phyloP scores from a whole-genome alignment of 768 basidiomycete species.

The Hericium coralloides region DNA sequence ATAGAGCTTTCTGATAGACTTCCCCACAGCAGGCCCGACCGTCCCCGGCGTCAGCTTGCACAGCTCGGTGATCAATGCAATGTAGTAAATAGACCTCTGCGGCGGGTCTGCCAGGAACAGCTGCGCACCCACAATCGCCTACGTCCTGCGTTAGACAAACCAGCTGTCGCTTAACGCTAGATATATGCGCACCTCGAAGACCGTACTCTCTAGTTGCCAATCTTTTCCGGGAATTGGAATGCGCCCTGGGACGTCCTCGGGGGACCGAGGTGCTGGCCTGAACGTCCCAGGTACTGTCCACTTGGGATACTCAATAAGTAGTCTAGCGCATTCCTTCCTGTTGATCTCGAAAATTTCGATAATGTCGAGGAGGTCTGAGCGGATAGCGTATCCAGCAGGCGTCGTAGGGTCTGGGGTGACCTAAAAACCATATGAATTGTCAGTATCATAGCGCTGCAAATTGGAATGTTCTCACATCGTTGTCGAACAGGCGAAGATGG shows the following conservation, averaged over 20 bases:
- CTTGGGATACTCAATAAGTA: conserved; percentile 78
- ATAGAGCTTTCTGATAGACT: conserved; percentile 87
- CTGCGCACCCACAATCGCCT: conserved; percentile 68
- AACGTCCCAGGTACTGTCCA: conserved; percentile 83
- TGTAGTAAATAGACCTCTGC: conserved; percentile 78
- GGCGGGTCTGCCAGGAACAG: conserved; percentile 72
- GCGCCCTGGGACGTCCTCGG: conserved; percentile 35
- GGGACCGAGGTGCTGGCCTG: conserved; percentile 63
- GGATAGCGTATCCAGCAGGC: conserved; percentile 72
- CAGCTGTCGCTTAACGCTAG: neutral
- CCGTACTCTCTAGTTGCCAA: conserved; percentile 83
- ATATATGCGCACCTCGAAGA: conserved; percentile 60
- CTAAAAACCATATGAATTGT: conserved; percentile 28
- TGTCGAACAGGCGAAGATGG: conserved; percentile 59
- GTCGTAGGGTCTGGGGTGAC: conserved; percentile 69
- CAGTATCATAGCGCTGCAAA: neutral
- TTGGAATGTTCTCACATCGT: conserved; percentile 27
- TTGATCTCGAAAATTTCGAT: conserved; percentile 92
- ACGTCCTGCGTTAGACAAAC: conserved; percentile 3
- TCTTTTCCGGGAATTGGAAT: conserved; percentile 46
- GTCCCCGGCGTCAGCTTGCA: conserved; percentile 91
- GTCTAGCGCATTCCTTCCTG: conserved; percentile 85
- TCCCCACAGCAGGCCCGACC: conserved; percentile 93
- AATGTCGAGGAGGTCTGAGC: conserved; percentile 64
- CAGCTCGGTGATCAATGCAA: conserved; percentile 82